Evolutionary conservation across 305 asterid species (phyloP), one percentile per base, ranked within the genome.

Genomic region (Lippia alba): DNA sequence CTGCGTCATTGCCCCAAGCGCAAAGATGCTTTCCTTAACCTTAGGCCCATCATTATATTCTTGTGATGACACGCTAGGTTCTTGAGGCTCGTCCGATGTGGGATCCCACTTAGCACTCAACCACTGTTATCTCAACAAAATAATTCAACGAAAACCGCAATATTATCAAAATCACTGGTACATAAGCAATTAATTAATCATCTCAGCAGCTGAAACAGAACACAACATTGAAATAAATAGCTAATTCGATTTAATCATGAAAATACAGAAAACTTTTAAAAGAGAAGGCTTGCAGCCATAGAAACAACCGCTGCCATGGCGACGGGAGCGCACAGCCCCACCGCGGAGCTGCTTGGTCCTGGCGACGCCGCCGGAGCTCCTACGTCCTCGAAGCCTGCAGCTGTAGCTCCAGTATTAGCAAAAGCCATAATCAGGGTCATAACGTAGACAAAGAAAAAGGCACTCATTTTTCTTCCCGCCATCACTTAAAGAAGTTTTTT

Each of bases 331-430:
- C 54, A 40, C 45, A 51, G 9, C 18, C 69, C 57, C 66, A 65
- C 69, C 55, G 53, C 80, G 0, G 76, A 76, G 58, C 66, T 71
- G 74, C 59, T 76, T 8, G 80, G 48, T 30, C 76, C 80, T 0
- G 80, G 80, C 12, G 67, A 18, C 41, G 73, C 69, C 0, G 76
- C 66, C 2, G 61, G 71, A 17, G 50, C 69, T 56, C 66, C 79
- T 6, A 34, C 75, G 8, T 65, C 54, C 50, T 65, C 77, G 39
- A 54, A 41, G 19, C 14, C 71, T 15, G 76, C 70, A 20, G 76
- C 71, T 39, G 5, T 4, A 14, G 51, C 73, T 48, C 72, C 67
- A 2, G 56, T 56, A 34, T 11, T 58, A 0, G 73, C 58, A 18
- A 53, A 71, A 0, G 49, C 59, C 18, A 71, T 18, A 15, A 36